A percentile compares a stretch with the other conserved stretches of the same genome.
phyloP scores from a whole-genome alignment of 495 filamentous ascomycete genomes.

The Sordaria brevicollis region DNA sequence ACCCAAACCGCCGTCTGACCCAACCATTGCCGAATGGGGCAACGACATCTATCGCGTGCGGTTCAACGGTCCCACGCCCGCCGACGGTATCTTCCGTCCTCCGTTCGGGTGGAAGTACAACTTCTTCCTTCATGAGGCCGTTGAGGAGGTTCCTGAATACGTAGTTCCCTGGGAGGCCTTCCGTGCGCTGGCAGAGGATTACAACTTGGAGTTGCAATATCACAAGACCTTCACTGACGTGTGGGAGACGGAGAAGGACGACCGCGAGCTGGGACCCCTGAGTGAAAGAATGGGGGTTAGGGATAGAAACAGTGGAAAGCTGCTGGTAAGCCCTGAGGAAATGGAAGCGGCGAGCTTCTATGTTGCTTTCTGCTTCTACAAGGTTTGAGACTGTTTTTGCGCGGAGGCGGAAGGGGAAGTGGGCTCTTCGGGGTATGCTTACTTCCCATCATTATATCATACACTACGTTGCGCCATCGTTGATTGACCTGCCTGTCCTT shows the following conservation, averaged over 20 bases:
- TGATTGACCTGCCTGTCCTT: neutral
- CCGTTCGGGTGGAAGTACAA: slow-evolving; percentile 97
- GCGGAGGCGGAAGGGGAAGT: neutral
- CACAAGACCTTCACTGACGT: slow-evolving; percentile 81
- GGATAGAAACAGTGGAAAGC: slow-evolving; percentile 51
- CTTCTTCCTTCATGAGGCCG: slow-evolving; percentile 90
- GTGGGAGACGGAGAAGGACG: slow-evolving; percentile 81
- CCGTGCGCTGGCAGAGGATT: slow-evolving; percentile 87
- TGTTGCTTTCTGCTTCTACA: slow-evolving; percentile 88
- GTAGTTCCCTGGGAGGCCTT: slow-evolving; percentile 98
- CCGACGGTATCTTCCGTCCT: slow-evolving; percentile 78
- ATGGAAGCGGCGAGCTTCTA: slow-evolving; percentile 89
- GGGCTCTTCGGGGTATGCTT: neutral
- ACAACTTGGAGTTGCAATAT: slow-evolving; percentile 89
- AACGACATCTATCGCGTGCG: slow-evolving; percentile 84
- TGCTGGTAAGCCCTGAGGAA: slow-evolving; percentile 68
- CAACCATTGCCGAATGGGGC: slow-evolving; percentile 62
- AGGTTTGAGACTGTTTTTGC: slow-evolving; percentile 46
- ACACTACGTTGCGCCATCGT: neutral
- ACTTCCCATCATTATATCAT: neutral
- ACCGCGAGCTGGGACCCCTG: slow-evolving; percentile 63
- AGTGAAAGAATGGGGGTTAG: slow-evolving; percentile 92
- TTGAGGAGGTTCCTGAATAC: slow-evolving; percentile 93
- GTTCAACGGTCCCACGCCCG: slow-evolving; percentile 70
- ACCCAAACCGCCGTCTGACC: neutral